Percentiles rank a stretch among this genome's conserved stretches.
Evolutionary conservation across 1,139 yeast genomes (phyloP).

Genomic region (Kodamaea ohmeri): DNA sequence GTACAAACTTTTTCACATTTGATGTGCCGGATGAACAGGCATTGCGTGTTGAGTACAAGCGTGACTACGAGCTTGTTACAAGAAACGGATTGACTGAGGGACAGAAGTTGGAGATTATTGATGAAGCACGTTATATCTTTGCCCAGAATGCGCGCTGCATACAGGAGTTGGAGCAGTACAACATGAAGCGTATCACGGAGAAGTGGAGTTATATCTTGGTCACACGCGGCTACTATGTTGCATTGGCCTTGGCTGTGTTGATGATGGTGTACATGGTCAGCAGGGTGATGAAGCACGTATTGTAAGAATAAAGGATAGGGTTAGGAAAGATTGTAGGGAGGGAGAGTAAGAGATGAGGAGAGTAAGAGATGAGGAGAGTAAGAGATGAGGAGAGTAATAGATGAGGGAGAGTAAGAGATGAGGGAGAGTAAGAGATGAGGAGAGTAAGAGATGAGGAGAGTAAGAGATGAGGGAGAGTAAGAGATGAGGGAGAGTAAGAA

Average conservation of each 20-base stretch:
- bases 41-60: conserved; percentile 64
- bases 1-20: conserved; percentile 71
- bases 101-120: conserved; percentile 67
- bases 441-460: too few relatives aligned
- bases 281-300: conserved; percentile 21
- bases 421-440: too few relatives aligned
- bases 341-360: not conserved
- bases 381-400: too few relatives aligned
- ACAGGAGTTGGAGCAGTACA: conserved; percentile 63
- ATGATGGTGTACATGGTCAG: conserved; percentile 28
- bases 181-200: conserved; percentile 53
- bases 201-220: conserved; percentile 56
- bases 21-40: conserved; percentile 68
- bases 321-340: not conserved
- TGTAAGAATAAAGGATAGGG: not conserved
- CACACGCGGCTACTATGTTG: conserved; percentile 47
- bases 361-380: too few relatives aligned
- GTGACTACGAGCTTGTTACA: conserved; percentile 75
- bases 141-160: conserved; percentile 59
- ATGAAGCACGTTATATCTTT: conserved; percentile 66
- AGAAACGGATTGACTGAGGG: conserved; percentile 63
- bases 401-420: too few relatives aligned
- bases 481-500: too few relatives aligned
- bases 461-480: too few relatives aligned
- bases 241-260: conserved; percentile 25